A percentile compares a stretch with the other conserved stretches of the same genome.
Conservation (phyloP, 2,329 filamentous ascomycete species). For the Sordariomycetes sp. region DNA sequence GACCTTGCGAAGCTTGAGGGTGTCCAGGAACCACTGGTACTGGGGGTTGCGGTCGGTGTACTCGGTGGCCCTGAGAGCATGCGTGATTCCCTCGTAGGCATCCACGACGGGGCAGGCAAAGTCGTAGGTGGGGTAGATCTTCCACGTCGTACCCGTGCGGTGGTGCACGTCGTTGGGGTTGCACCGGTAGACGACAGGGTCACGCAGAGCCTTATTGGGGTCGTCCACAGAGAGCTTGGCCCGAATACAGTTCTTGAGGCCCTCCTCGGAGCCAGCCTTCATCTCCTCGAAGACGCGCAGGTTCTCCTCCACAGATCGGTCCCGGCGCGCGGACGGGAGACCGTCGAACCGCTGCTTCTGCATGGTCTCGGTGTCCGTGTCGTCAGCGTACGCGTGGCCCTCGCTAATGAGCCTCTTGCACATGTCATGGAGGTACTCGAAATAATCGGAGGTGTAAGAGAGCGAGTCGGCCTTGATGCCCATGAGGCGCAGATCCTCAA, state of each 20-base stretch:
- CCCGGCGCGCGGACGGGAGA: conserved; percentile 67
- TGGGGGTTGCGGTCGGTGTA: conserved; percentile 79
- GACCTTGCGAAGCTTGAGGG: conserved; percentile 59
- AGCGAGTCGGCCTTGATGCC: conserved; percentile 80
- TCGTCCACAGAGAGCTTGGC: conserved; percentile 88
- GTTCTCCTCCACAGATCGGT: conserved; percentile 69
- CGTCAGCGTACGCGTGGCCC: conserved; percentile 86
- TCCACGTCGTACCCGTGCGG: conserved; percentile 67
- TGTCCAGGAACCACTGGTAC: conserved; percentile 75
- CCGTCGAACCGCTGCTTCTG: conserved; percentile 72
- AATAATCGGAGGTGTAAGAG: conserved; percentile 91
- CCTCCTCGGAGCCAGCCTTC: conserved; percentile 72
- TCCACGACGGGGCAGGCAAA: conserved; percentile 77
- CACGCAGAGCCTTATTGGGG: conserved; percentile 89
- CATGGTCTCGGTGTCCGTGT: conserved; percentile 85
- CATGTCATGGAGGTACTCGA: conserved; percentile 80
- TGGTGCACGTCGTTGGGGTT: conserved; percentile 58
- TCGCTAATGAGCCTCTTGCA: conserved; percentile 74
- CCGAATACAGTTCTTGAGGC: conserved; percentile 77
- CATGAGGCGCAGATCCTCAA: conserved; percentile 83
- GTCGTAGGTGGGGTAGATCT: conserved; percentile 80
- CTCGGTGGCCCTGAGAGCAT: conserved; percentile 72
- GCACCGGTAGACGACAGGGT: conserved; percentile 96
- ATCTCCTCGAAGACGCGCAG: conserved; percentile 80
- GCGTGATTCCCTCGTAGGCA: conserved; percentile 68